Evolutionary conservation across 257 asterid species (phyloP), one percentile per base, ranked within the genome.

Genomic region (Lithospermum erythrorhizon): DNA sequence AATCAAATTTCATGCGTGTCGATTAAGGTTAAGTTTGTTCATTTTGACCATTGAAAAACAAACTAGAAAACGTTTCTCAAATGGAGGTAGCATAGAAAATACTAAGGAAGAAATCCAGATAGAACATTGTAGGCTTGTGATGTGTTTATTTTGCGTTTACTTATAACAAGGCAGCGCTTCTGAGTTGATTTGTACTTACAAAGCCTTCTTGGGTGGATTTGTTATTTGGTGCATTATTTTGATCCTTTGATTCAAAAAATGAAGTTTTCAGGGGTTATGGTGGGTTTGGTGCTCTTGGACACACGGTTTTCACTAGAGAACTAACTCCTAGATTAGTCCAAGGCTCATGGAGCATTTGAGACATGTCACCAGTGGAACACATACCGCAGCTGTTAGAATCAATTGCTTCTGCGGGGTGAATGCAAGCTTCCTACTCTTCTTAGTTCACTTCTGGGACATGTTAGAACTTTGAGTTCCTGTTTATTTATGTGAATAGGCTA

Each of bases 211-310:
- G 19, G 20, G 4, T 49, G 54, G 6, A 49, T 17, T 0, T 5
- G 59, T 10, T 14, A 57, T 69, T 47, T 41, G 67, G 29, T 23
- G 57, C 73, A 64, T 73, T 53, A 77, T 68, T 70, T 41, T 86
- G 81, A 83, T 81, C 62, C 56, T 53, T 58, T 56, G 57, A 75
- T 72, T 75, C 65, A 74, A 47, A 72, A n/a, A 72, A 77, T 78
- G 82, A 84, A 84, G 94, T 76, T 75, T 83, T 72, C 95, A 90
- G 97, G 98, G 98, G 98, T 64, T 91, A 91, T 41, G 98, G 98
- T 73, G 98, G 98, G 30, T 91, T 91, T 78, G 98, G 98, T 29
- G 98, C 98, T 60, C 96, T 91, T 62, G 98, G 98, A 45, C 98
- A 91, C 74, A 76, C 88, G 48, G 98, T 88, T 25, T 91, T 86